Evolutionary conservation across 208 protist species (phyloP).

Genomic region (Leishmania major): DNA sequence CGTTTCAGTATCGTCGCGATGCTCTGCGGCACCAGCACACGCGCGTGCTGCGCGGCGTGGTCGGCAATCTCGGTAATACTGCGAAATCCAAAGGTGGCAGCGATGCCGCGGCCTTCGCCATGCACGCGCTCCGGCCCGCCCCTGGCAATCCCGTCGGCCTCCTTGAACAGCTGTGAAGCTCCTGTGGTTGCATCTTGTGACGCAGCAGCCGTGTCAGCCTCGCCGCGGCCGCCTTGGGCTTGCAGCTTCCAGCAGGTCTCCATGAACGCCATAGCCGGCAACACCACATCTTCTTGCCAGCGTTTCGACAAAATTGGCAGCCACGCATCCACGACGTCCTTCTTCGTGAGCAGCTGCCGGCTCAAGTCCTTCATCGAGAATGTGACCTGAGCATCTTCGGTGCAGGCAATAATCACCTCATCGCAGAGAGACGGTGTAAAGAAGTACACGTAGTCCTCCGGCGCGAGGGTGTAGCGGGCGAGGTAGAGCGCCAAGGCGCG

Average conservation of each 20-base stretch:
- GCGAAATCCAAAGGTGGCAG: slow-evolving; percentile 63
- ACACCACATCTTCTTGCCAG: slow-evolving; percentile 55
- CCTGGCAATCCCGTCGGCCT: slow-evolving; percentile 12
- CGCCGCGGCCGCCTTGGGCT: slow-evolving; percentile 5
- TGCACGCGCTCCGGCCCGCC: not conserved
- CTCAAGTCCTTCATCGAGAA: slow-evolving; percentile 56
- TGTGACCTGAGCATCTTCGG: slow-evolving; percentile 51
- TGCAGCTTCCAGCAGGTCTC: slow-evolving; percentile 40
- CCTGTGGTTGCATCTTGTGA: not conserved
- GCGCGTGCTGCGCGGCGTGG: slow-evolving; percentile 39
- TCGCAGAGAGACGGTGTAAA: slow-evolving; percentile 67
- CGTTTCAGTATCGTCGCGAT: slow-evolving; percentile 49
- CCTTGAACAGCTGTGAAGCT: slow-evolving; percentile 13
- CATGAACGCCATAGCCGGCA: slow-evolving; percentile 50
- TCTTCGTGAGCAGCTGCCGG: slow-evolving; percentile 54
- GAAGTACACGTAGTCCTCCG: slow-evolving; percentile 74
- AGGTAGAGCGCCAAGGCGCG: slow-evolving; percentile 76
- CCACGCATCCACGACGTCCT: slow-evolving; percentile 86
- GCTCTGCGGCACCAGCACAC: slow-evolving; percentile 60
- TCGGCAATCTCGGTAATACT: slow-evolving; percentile 54
- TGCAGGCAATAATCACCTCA: slow-evolving; percentile 69
- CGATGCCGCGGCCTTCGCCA: slow-evolving; percentile 45
- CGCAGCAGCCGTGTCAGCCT: not conserved
- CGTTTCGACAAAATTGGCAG: slow-evolving; percentile 51
- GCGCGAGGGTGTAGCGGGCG: slow-evolving; percentile 65